phyloP scores from a whole-genome alignment of 2,329 filamentous ascomycete genomes.

The Metarhizium rileyi region DNA sequence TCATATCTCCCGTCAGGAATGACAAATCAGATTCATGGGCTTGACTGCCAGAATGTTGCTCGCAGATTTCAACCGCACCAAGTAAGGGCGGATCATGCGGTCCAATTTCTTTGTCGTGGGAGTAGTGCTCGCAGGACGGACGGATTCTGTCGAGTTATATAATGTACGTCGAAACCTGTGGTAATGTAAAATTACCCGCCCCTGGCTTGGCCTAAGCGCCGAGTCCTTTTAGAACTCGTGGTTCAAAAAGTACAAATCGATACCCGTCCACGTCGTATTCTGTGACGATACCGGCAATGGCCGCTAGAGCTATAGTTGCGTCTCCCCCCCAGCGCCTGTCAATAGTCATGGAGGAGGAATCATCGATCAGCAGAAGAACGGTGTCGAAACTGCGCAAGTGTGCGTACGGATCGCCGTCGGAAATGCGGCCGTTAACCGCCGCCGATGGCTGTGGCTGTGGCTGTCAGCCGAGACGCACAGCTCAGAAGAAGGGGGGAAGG shows the following conservation, averaged over 20 bases:
- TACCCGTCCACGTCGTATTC: constrained; percentile 69
- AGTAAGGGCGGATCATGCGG: constrained; percentile 63
- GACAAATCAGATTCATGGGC: constrained; percentile 82
- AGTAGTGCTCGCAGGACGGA: constrained; percentile 57
- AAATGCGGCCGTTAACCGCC: not conserved
- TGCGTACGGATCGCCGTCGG: constrained; percentile 56
- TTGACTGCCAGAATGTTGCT: constrained; percentile 43
- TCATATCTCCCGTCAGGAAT: constrained; percentile 93
- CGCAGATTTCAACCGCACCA: constrained; percentile 33
- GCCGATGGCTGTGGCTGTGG: not conserved
- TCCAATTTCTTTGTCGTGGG: constrained; percentile 65
- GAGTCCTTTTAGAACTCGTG: constrained; percentile 34
- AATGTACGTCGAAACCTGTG: too few species aligned
- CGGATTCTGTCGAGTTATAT: too few species aligned
- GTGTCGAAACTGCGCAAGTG: constrained; percentile 80
- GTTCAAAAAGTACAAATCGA: constrained; percentile 91
- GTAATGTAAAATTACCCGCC: constrained; percentile 58
- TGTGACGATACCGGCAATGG: constrained; percentile 76
- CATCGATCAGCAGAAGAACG: constrained; percentile 84
- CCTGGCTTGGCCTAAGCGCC: constrained; percentile 30
- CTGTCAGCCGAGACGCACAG: not conserved
- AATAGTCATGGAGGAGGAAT: constrained; percentile 81
- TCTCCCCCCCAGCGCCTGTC: constrained; percentile 70
- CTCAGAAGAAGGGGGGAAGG: too few species aligned
- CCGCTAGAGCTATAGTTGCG: constrained; percentile 53